A percentile compares a stretch with the other conserved stretches of the same genome.
Conservation (phyloP, 257 asterid genomes). For the Nicotiana paniculata region DNA sequence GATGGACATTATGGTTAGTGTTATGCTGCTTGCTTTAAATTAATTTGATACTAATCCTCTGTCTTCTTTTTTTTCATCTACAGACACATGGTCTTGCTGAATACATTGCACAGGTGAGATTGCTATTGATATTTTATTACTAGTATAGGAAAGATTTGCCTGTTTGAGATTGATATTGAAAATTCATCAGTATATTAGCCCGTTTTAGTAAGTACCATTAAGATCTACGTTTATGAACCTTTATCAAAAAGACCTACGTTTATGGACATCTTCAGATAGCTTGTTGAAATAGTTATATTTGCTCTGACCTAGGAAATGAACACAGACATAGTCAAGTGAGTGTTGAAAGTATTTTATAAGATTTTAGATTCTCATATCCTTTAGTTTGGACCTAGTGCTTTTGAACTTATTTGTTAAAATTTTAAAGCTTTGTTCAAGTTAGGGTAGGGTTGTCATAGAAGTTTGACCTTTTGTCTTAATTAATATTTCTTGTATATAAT, state of each 20-base stretch:
- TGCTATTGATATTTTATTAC: constrained; percentile 1
- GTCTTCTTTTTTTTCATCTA: constrained; percentile 17
- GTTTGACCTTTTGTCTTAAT: background rate
- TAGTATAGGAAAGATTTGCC: background rate
- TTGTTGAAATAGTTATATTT: background rate
- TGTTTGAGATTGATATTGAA: background rate
- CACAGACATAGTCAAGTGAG: background rate
- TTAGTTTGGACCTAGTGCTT: background rate
- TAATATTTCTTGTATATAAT: background rate
- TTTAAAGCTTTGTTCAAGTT: background rate
- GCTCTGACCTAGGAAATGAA: background rate
- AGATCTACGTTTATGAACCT: background rate
- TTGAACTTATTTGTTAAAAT: background rate
- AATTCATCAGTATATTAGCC: background rate
- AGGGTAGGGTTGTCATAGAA: background rate
- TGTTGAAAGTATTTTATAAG: background rate
- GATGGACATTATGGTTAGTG: background rate
- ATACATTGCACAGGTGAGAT: constrained; percentile 89
- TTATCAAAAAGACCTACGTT: background rate
- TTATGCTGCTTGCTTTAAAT: background rate
- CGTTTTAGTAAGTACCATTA: background rate
- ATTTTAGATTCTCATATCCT: background rate
- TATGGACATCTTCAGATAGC: background rate
- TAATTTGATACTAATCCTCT: constrained; percentile 9
- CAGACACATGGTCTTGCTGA: constrained; percentile 95